Evolutionary conservation across 2,329 filamentous ascomycete genomes (phyloP).

Genomic region (Apiospora hydei): DNA sequence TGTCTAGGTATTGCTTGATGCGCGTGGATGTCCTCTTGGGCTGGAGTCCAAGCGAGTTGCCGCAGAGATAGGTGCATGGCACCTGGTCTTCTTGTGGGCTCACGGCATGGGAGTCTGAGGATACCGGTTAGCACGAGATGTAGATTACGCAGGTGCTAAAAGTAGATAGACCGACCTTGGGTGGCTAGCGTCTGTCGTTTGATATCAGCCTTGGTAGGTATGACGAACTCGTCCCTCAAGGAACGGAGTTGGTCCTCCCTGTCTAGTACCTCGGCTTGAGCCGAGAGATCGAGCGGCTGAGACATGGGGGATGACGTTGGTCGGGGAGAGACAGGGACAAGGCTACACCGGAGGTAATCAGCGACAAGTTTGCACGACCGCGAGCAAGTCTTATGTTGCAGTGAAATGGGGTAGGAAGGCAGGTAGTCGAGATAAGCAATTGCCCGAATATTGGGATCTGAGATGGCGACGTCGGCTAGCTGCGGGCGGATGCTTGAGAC

Average conservation of each 20-base stretch:
- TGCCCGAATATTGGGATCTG: not conserved
- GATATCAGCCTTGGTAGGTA: slow-evolving; percentile 41
- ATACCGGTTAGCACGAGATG: not conserved
- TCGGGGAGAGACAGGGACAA: not conserved
- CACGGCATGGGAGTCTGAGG: slow-evolving; percentile 18
- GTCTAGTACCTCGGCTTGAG: slow-evolving; percentile 40
- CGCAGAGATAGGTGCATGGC: slow-evolving; percentile 73
- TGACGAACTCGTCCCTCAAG: slow-evolving; percentile 40
- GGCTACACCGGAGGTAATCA: not conserved
- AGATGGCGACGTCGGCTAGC: slow-evolving; percentile 8
- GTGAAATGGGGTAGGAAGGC: not conserved
- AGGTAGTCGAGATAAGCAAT: not conserved
- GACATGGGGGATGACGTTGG: not conserved
- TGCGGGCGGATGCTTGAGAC: not conserved
- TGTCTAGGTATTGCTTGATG: slow-evolving; percentile 72
- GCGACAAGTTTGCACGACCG: not conserved
- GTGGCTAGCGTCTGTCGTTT: slow-evolving; percentile 39
- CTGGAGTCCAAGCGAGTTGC: slow-evolving; percentile 81
- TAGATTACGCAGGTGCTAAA: not conserved
- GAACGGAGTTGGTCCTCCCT: slow-evolving; percentile 38
- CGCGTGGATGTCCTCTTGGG: slow-evolving; percentile 70
- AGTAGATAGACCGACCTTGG: slow-evolving; percentile 28
- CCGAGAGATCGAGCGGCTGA: slow-evolving; percentile 34
- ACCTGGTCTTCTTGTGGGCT: slow-evolving; percentile 36
- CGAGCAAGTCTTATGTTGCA: not conserved